Evolutionary conservation across 345 rosid genomes (phyloP).

Genomic region (Conringia planisiliqua): DNA sequence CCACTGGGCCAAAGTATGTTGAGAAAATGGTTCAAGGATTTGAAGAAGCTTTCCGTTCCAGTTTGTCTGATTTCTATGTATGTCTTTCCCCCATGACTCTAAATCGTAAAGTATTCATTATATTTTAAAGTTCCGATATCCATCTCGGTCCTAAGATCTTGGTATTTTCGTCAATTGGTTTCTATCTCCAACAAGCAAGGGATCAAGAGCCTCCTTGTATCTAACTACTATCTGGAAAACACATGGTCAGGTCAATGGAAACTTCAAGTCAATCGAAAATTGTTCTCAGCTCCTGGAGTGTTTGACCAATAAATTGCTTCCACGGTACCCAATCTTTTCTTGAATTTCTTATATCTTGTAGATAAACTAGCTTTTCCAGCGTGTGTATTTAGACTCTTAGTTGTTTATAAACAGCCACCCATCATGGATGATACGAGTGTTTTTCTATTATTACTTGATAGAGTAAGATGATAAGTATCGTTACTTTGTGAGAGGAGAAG

Average conservation of each 20-base stretch:
- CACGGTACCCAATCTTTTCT: constrained; percentile 56
- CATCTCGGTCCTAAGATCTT: constrained; percentile 1
- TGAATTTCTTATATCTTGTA: constrained; percentile 7
- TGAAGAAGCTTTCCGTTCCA: constrained; percentile 57
- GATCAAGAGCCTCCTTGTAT: constrained; percentile 35
- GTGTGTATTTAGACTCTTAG: not conserved
- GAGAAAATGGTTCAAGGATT: constrained; percentile 55
- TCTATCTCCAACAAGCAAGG: constrained; percentile 2
- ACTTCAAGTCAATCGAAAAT: constrained; percentile 42
- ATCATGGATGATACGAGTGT: not conserved
- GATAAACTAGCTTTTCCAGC: constrained; percentile 1
- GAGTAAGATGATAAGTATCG: not conserved
- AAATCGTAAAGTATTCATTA: not conserved
- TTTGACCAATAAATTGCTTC: constrained; percentile 60
- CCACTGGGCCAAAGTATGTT: constrained; percentile 51
- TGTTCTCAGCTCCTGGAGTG: constrained; percentile 67
- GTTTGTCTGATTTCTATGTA: constrained; percentile 62
- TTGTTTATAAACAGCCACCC: not conserved
- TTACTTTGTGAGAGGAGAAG: not conserved
- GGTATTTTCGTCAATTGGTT: not conserved
- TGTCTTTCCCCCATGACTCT: constrained; percentile 32
- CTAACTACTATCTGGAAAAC: constrained; percentile 50
- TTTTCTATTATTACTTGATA: not conserved
- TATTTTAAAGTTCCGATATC: not conserved
- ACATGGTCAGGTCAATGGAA: constrained; percentile 56